Evolutionary conservation across 108 stramenopile genomes (phyloP).

Genomic region (Nitzschia palea): DNA sequence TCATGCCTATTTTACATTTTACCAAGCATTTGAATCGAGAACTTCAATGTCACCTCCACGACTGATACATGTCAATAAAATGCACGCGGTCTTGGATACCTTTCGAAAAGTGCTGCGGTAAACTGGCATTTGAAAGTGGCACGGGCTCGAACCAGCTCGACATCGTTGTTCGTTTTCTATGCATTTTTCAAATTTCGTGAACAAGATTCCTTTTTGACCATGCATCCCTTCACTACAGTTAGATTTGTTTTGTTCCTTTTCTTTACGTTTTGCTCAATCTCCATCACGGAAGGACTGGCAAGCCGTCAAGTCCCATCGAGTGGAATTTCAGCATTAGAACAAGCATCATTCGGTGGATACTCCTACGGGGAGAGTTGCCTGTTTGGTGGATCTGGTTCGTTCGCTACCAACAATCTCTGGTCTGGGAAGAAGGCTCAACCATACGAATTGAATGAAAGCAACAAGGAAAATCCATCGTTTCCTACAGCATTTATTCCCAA

Average conservation of each 20-base stretch:
- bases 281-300: background rate
- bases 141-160: too few relatives aligned
- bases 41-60: too few relatives aligned
- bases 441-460: background rate
- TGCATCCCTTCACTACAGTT: too few relatives aligned
- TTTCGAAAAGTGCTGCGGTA: too few relatives aligned
- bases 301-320: background rate
- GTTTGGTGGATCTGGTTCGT: background rate
- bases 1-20: too few relatives aligned
- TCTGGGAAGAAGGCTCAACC: conserved; percentile 1
- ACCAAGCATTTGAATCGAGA: too few relatives aligned
- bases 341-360: conserved; percentile 2
- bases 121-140: too few relatives aligned
- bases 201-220: too few relatives aligned
- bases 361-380: conserved; percentile 7
- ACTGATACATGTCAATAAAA: too few relatives aligned
- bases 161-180: too few relatives aligned
- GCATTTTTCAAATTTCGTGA: too few relatives aligned
- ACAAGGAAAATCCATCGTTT: background rate
- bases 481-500: background rate
- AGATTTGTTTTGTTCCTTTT: background rate
- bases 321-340: background rate
- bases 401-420: conserved; percentile 1
- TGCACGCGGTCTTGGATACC: too few relatives aligned
- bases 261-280: background rate